Evolutionary conservation across 2,329 filamentous ascomycete species (phyloP).

Genomic region (Colletotrichum echinochloae): DNA sequence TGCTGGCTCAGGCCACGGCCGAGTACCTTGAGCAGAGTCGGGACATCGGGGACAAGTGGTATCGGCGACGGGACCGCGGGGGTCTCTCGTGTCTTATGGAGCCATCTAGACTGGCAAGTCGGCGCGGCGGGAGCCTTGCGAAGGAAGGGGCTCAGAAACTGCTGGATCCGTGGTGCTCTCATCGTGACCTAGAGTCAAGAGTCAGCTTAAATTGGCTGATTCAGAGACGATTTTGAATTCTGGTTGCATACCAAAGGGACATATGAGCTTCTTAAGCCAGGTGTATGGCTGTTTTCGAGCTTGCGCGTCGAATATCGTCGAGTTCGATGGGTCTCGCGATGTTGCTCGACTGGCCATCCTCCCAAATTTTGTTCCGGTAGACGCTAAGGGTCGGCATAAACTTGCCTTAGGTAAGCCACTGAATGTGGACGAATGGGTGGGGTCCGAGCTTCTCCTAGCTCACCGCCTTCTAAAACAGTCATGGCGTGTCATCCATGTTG

Average conservation of each 20-base stretch:
- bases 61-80: conserved; percentile 74
- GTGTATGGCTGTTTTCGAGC: conserved; percentile 9
- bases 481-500: neutral
- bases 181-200: conserved; percentile 34
- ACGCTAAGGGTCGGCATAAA: conserved; percentile 31
- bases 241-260: neutral
- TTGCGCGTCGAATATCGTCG: conserved; percentile 27
- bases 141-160: conserved; percentile 36
- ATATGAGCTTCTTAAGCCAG: conserved; percentile 20
- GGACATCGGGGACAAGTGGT: conserved; percentile 85
- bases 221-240: neutral
- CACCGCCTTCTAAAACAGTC: conserved; percentile 23
- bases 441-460: neutral
- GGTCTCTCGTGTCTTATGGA: conserved; percentile 55
- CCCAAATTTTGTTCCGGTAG: conserved; percentile 37
- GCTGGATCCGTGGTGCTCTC: conserved; percentile 38
- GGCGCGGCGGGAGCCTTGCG: conserved; percentile 45
- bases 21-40: conserved; percentile 90
- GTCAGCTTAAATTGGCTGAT: conserved; percentile 13
- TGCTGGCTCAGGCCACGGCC: conserved; percentile 88
- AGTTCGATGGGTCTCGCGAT: conserved; percentile 23
- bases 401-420: conserved; percentile 27
- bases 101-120: conserved; percentile 55
- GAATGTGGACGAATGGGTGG: neutral
- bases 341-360: conserved; percentile 21